Conservation (phyloP, 2,329 filamentous ascomycete species). For the Lasiodiplodia gonubiensis region DNA sequence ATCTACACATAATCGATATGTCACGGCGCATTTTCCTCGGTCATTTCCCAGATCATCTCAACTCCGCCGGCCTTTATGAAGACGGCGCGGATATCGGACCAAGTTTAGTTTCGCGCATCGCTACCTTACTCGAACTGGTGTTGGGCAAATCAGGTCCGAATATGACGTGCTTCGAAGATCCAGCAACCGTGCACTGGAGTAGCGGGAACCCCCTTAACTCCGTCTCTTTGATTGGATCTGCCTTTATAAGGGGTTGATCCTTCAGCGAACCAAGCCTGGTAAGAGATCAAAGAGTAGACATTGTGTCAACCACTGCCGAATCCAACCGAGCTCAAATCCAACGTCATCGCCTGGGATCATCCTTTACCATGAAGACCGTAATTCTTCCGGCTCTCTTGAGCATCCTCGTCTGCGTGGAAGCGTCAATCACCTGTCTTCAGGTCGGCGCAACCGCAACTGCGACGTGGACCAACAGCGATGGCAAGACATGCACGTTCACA, state of each 20-base stretch:
- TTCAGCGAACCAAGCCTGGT: background rate
- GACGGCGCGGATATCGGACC: background rate
- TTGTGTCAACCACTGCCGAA: background rate
- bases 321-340: background rate
- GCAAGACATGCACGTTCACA: slow-evolving; percentile 51
- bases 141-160: background rate
- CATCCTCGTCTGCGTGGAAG: slow-evolving; percentile 29
- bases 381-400: slow-evolving; percentile 7
- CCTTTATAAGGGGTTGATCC: slow-evolving; percentile 1
- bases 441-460: slow-evolving; percentile 53
- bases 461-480: slow-evolving; percentile 53
- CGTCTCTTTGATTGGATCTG: background rate
- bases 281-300: background rate
- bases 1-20: no score
- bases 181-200: slow-evolving; percentile 18
- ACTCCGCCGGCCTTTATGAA: background rate
- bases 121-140: background rate
- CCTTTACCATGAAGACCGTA: background rate
- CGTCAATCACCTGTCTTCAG: slow-evolving; percentile 47
- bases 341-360: background rate
- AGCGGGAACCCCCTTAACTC: background rate
- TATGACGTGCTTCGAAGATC: slow-evolving; percentile 17
- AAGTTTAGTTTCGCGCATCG: background rate
- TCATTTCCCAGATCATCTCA: background rate
- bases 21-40: background rate